These are phyloP conservation scores for Candida tropicalis DNA, from an alignment of 1,139 yeast species.

Conservation along the genomic window DNA sequence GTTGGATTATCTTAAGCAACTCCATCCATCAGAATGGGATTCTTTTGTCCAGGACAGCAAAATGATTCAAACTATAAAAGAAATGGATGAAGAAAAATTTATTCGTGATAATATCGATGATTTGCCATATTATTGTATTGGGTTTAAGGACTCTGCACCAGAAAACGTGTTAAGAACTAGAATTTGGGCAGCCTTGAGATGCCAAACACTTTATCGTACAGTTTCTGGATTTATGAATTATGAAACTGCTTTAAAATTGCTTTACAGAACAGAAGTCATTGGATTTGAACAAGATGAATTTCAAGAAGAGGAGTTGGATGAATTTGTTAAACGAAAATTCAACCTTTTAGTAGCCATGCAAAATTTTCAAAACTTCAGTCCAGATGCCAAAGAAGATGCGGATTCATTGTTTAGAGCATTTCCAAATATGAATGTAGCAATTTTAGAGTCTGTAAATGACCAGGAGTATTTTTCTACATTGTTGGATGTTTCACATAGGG, in stretches of 20 bases:
- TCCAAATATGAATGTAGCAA: constrained; percentile 64
- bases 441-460: constrained; percentile 51
- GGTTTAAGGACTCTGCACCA: constrained; percentile 66
- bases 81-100: constrained; percentile 19
- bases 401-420: constrained; percentile 60
- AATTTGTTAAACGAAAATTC: constrained; percentile 65
- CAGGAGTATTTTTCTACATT: constrained; percentile 56
- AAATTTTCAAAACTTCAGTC: constrained; percentile 51
- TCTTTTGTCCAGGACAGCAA: constrained; percentile 70
- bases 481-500: constrained; percentile 52
- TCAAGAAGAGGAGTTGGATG: constrained; percentile 44
- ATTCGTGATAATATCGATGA: constrained; percentile 50
- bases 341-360: constrained; percentile 74
- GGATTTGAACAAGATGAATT: constrained; percentile 32
- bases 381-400: constrained; percentile 56
- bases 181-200: constrained; percentile 79
- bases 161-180: constrained; percentile 68
- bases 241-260: constrained; percentile 63
- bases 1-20: constrained; percentile 70
- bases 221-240: constrained; percentile 78
- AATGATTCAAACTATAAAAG: constrained; percentile 25
- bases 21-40: constrained; percentile 76
- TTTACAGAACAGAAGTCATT: constrained; percentile 66
- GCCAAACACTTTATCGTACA: constrained; percentile 79
- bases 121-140: constrained; percentile 70